Evolutionary conservation across 2,329 filamentous ascomycete genomes (phyloP).

Genomic region (Pseudocercospora ulei): DNA sequence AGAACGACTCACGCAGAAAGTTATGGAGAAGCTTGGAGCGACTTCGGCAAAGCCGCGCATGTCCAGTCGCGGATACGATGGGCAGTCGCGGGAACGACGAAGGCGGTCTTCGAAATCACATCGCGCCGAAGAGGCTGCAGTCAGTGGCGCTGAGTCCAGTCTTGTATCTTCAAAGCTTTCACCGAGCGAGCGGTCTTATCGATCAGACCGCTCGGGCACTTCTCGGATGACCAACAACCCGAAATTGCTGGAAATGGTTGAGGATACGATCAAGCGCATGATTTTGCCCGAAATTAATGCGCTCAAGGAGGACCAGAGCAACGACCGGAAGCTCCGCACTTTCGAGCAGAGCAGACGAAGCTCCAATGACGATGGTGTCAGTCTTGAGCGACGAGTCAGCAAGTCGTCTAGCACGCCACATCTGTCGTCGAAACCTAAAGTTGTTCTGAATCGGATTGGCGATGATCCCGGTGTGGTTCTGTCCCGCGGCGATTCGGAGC

Average conservation of each 20-base stretch:
- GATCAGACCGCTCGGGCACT: slow-evolving; percentile 48
- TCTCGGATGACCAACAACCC: slow-evolving; percentile 89
- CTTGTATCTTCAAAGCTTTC: slow-evolving; percentile 50
- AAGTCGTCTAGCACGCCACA: slow-evolving; percentile 55
- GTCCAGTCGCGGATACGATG: slow-evolving; percentile 31
- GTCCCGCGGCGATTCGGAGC: slow-evolving; percentile 46
- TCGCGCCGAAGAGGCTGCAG: slow-evolving; percentile 45
- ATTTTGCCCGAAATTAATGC: slow-evolving; percentile 87
- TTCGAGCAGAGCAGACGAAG: slow-evolving; percentile 57
- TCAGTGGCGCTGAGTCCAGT: slow-evolving; percentile 52
- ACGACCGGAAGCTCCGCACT: slow-evolving; percentile 58
- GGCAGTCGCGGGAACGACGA: slow-evolving; percentile 28
- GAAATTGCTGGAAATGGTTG: slow-evolving; percentile 78
- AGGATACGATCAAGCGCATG: slow-evolving; percentile 80
- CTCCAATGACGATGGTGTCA: slow-evolving; percentile 41
- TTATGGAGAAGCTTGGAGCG: slow-evolving; percentile 55
- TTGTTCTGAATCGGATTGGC: slow-evolving; percentile 50
- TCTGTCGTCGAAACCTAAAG: slow-evolving; percentile 50
- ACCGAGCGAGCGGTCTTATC: slow-evolving; percentile 49
- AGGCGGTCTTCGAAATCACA: slow-evolving; percentile 40
- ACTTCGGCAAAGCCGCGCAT: slow-evolving; percentile 40
- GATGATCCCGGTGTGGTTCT: slow-evolving; percentile 51
- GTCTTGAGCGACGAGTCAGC: slow-evolving; percentile 46
- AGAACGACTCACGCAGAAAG: slow-evolving; percentile 58
- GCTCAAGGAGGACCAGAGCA: slow-evolving; percentile 80